These are phyloP conservation scores for Peniophora sp. DNA, from an alignment of 1,284 basidiomycete species.

Conservation along the genomic window DNA sequence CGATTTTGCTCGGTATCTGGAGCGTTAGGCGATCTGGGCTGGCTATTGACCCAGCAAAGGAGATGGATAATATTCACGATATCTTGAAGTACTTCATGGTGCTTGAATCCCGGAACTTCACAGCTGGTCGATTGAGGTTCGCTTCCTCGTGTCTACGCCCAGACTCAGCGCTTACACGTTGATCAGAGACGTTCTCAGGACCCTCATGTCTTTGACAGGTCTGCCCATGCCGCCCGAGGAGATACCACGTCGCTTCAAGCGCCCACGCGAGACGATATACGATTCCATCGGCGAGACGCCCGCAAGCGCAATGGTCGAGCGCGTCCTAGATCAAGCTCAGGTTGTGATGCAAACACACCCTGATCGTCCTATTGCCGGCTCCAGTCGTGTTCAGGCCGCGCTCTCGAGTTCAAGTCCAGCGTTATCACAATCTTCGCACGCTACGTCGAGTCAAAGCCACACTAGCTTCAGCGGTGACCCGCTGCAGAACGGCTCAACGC, in stretches of 20 bases:
- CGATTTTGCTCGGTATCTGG: slow-evolving; percentile 64
- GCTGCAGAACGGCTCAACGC: no score
- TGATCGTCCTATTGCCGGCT: neutral
- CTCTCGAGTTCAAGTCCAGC: neutral
- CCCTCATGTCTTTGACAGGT: neutral
- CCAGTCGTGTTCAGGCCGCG: neutral
- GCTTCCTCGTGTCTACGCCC: neutral
- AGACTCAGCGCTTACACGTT: neutral
- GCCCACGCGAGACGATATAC: neutral
- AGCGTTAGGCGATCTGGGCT: slow-evolving; percentile 46
- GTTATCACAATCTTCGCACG: neutral
- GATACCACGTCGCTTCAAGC: neutral
- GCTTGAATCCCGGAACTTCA: neutral
- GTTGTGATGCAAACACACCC: neutral
- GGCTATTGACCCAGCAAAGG: slow-evolving; percentile 39
- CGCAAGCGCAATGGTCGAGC: neutral
- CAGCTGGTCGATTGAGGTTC: neutral
- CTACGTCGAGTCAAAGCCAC: neutral
- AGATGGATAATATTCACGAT: slow-evolving; percentile 59
- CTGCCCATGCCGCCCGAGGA: neutral
- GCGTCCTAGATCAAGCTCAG: neutral
- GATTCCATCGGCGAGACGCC: neutral
- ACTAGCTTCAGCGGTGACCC: neutral
- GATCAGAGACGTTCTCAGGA: neutral
- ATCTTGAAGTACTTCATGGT: neutral